Evolutionary conservation across 164 flowering plant genomes (phyloP), one percentile per base, ranked within the genome.

Genomic region (Liriodendron chinense): DNA sequence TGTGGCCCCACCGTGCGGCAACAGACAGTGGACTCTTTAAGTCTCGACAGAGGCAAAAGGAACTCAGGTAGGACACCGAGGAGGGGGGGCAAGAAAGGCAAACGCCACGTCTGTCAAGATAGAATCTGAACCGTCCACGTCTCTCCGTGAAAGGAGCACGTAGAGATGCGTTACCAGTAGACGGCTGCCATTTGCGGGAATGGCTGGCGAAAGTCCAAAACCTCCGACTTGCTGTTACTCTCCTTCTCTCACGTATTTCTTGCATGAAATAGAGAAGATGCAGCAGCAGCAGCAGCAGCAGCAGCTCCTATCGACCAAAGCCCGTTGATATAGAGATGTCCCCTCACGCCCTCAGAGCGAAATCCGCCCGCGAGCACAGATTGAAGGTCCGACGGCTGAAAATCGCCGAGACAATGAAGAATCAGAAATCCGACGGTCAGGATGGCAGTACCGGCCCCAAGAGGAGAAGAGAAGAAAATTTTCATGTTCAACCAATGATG

Each of bases 331-430:
- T 53, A 47, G 24, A 63, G 75, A 71, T 8, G 63, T 21, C 2
- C 18, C 57, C 1, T 65, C 5, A 67, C 4, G 24, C 50, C 12
- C 62, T 67, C 25, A 70, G 49, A 53, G 59, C 78, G 47, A 77
- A 67, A 23, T 70, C 73, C 5, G 73, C 50, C 53, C 86, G 86
- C 47, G 84, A 85, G 72, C 77, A 75, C 48, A 76, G 85, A 34
- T 21, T 80, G 47, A 79, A 75, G 65, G 57, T 80, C 75, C 78
- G 74, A 26, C 78, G 74, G 20, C 20, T 83, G 47, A 83, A 75
- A 69, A 72, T 78, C 53, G 23, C 34, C 14, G 34, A 4, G 43
- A 34, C 43, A 34, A 34, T 34, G 0, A 34, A 34, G 43, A 34
- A 34, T 34, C 43, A 34, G 43, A 34, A 34, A 34, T 34, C 43